Percentiles rank a stretch among this genome's conserved stretches.
These are phyloP conservation scores for Jaenimonas drosophilae DNA, from an alignment of 208 protist species.

Conservation along the genomic window DNA sequence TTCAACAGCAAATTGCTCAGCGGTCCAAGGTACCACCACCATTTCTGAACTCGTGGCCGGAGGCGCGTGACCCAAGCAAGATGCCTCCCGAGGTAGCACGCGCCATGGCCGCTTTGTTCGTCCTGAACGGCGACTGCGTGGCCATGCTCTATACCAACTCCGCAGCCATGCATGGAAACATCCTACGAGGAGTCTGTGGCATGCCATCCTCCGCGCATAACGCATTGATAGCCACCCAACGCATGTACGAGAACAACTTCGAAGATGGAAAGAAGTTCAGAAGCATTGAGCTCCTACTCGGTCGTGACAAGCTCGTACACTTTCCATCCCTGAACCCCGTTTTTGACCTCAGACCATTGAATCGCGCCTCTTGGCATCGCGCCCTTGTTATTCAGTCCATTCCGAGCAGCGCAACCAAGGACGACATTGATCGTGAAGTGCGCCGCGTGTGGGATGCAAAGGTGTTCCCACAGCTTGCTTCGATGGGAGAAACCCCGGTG, in stretches of 20 bases:
- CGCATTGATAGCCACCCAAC: constrained; percentile 75
- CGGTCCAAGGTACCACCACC: constrained; percentile 42
- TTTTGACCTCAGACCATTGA: constrained; percentile 55
- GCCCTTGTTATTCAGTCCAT: constrained; percentile 45
- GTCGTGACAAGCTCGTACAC: constrained; percentile 53
- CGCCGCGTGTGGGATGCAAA: no score
- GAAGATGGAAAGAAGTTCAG: constrained; percentile 75
- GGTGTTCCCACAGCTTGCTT: no score
- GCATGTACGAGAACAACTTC: constrained; percentile 79
- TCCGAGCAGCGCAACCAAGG: constrained; percentile 10
- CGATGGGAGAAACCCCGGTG: no score
- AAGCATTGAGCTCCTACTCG: constrained; percentile 68
- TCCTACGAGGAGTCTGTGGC: constrained; percentile 75
- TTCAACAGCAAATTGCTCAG: no score
- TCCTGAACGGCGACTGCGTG: constrained; percentile 86
- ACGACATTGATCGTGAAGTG: no score
- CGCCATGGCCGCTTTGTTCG: constrained; percentile 56
- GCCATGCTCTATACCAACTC: constrained; percentile 90
- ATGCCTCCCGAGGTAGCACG: constrained; percentile 42
- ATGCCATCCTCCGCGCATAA: constrained; percentile 54
- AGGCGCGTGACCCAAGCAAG: constrained; percentile 38
- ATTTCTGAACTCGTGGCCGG: constrained; percentile 60
- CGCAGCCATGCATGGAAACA: constrained; percentile 86
- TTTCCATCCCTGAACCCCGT: constrained; percentile 58
- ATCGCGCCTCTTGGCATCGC: constrained; percentile 41